Evolutionary conservation across 2,329 filamentous ascomycete genomes (phyloP).

Genomic region (Colletotrichum eleusines): DNA sequence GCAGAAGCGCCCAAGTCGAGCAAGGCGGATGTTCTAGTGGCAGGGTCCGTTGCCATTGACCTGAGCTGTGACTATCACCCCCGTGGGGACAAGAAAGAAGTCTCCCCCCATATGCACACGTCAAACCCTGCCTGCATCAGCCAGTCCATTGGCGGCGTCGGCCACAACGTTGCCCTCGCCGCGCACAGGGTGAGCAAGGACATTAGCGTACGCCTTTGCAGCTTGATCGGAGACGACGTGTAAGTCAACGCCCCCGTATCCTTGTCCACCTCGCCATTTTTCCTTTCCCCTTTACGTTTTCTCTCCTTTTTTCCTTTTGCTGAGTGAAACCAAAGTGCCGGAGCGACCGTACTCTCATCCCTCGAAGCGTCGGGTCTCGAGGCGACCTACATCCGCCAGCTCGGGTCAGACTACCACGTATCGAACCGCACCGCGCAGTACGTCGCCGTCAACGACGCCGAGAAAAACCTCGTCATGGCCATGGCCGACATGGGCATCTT

Average conservation of each 20-base stretch:
- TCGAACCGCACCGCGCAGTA: slow-evolving; percentile 87
- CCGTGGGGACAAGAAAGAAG: slow-evolving; percentile 19
- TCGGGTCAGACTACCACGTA: slow-evolving; percentile 61
- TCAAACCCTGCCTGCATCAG: slow-evolving; percentile 87
- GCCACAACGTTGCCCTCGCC: slow-evolving; percentile 90
- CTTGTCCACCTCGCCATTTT: neutral
- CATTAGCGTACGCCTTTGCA: slow-evolving; percentile 78
- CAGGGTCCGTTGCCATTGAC: slow-evolving; percentile 91
- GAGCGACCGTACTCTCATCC: slow-evolving; percentile 76
- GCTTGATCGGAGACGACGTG: slow-evolving; percentile 83
- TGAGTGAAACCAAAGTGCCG: slow-evolving; percentile 66
- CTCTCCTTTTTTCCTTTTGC: no score
- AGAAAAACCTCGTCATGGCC: slow-evolving; percentile 87
- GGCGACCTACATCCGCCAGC: slow-evolving; percentile 70
- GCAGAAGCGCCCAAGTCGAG: slow-evolving; percentile 33
- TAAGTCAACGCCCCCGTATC: slow-evolving; percentile 52
- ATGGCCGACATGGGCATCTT: slow-evolving; percentile 97
- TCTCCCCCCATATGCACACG: slow-evolving; percentile 72
- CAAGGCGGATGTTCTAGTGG: slow-evolving; percentile 79
- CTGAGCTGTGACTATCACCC: slow-evolving; percentile 80
- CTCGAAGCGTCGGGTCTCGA: slow-evolving; percentile 75
- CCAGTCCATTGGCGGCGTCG: slow-evolving; percentile 91
- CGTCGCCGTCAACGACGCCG: slow-evolving; percentile 85
- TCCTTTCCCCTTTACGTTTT: no score
- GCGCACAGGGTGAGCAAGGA: slow-evolving; percentile 75